A percentile compares a stretch with the other conserved stretches of the same genome.
Conservation (phyloP, 2,329 filamentous ascomycete genomes). For the Colletotrichum gloeosporioides region DNA sequence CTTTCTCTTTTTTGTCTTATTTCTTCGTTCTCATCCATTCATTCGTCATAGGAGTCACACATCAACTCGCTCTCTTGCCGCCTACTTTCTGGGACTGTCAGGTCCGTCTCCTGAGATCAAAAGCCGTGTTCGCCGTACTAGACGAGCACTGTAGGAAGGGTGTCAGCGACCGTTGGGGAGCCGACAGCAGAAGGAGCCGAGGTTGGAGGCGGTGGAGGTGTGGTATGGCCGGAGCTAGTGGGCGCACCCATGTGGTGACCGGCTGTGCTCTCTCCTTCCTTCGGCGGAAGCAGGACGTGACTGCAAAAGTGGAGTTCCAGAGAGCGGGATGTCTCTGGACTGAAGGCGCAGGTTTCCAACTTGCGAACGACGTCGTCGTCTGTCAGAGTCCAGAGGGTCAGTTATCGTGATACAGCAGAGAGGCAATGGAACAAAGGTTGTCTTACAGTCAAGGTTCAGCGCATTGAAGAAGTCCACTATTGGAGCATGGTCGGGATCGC, state of each 20-base stretch:
- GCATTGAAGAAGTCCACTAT: conserved; percentile 59
- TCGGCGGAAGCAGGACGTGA: conserved; percentile 46
- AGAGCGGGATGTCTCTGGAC: conserved; percentile 47
- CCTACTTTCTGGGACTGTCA: neutral
- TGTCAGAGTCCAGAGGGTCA: neutral
- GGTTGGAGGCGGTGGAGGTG: conserved; percentile 1
- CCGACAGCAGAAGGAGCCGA: neutral
- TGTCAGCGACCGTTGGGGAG: neutral
- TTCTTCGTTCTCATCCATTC: conserved; percentile 2
- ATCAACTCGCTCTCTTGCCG: neutral
- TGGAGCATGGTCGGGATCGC: conserved; percentile 39
- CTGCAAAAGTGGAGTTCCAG: conserved; percentile 57
- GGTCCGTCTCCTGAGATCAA: neutral
- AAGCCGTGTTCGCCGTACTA: neutral
- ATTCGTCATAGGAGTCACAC: neutral
- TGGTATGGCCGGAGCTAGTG: conserved; percentile 18
- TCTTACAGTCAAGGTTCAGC: conserved; percentile 63
- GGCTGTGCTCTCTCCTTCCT: conserved; percentile 7
- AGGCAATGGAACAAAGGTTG: neutral
- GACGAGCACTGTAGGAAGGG: neutral
- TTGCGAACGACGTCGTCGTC: conserved; percentile 32
- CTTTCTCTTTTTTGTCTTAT: neutral
- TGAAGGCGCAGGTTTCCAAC: conserved; percentile 26
- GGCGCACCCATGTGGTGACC: conserved; percentile 9
- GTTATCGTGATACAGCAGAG: neutral